Conservation (phyloP, 2,329 filamentous ascomycete species). For the Fusarium musae region DNA sequence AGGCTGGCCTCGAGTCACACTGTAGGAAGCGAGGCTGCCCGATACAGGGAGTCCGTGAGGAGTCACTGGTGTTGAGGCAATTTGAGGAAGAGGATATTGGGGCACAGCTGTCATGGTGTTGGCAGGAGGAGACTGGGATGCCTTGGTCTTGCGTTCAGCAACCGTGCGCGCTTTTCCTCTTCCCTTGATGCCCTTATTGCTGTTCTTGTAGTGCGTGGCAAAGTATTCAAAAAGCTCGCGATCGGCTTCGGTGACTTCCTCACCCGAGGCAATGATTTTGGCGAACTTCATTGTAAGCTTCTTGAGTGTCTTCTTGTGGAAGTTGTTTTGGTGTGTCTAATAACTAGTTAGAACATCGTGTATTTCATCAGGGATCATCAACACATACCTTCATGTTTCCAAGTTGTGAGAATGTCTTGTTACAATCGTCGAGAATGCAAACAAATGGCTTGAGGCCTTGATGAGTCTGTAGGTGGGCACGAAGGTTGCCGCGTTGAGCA, state of each 20-base stretch:
- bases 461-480: slow-evolving; percentile 85
- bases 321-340: slow-evolving; percentile 92
- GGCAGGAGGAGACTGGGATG: slow-evolving; percentile 39
- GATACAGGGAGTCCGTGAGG: slow-evolving; percentile 45
- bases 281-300: slow-evolving; percentile 78
- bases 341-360: slow-evolving; percentile 3
- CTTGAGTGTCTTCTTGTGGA: slow-evolving; percentile 80
- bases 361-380: not conserved
- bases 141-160: slow-evolving; percentile 47
- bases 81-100: slow-evolving; percentile 45
- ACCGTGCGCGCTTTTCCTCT: slow-evolving; percentile 86
- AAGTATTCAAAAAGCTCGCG: slow-evolving; percentile 88
- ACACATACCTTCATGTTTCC: slow-evolving; percentile 85
- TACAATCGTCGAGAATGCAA: slow-evolving; percentile 84
- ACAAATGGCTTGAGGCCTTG: slow-evolving; percentile 80
- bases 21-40: slow-evolving; percentile 48
- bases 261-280: slow-evolving; percentile 65
- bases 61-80: slow-evolving; percentile 37
- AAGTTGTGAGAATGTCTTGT: slow-evolving; percentile 88
- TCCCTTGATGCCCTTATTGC: slow-evolving; percentile 98
- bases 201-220: slow-evolving; percentile 90
- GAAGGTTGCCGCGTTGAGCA: slow-evolving; percentile 86
- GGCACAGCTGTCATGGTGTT: slow-evolving; percentile 20
- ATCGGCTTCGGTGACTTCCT: slow-evolving; percentile 69
- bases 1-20: slow-evolving; percentile 45